Percentiles rank a stretch among this genome's conserved stretches.
Conservation (phyloP, 108 stramenopile genomes). For the Cyclotella baltica region DNA sequence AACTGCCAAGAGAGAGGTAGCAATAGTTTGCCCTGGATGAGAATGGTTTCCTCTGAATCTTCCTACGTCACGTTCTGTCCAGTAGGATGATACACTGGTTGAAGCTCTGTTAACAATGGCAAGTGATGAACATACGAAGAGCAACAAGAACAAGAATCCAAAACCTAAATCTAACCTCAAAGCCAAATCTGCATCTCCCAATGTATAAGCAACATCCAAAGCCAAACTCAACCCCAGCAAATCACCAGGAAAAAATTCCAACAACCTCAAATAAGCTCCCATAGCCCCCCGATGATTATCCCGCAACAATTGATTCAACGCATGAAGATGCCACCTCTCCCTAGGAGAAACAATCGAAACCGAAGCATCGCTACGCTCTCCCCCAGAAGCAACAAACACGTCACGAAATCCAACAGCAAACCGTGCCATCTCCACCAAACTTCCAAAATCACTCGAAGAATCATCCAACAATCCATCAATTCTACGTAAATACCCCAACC, state of each 20-base stretch:
- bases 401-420: constrained; percentile 50
- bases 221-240: constrained; percentile 77
- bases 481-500: constrained; percentile 63
- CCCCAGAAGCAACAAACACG: constrained; percentile 9
- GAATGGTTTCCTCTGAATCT: constrained; percentile 55
- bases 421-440: constrained; percentile 54
- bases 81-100: constrained; percentile 80
- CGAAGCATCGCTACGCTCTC: not conserved
- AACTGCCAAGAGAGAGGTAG: constrained; percentile 65
- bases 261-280: constrained; percentile 57
- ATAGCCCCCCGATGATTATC: constrained; percentile 74
- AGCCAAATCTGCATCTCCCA: constrained; percentile 75
- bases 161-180: constrained; percentile 35
- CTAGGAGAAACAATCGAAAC: constrained; percentile 54
- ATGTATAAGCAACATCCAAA: constrained; percentile 75
- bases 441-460: constrained; percentile 1
- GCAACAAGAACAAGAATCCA: not conserved
- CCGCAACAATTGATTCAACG: constrained; percentile 62
- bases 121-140: not conserved
- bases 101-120: constrained; percentile 38
- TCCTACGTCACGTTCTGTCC: constrained; percentile 74
- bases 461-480: constrained; percentile 61
- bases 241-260: constrained; percentile 82
- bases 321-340: constrained; percentile 71
- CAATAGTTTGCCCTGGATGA: constrained; percentile 75